Conservation (phyloP, 2,329 filamentous ascomycete genomes). For the Lecanosticta acicola region DNA sequence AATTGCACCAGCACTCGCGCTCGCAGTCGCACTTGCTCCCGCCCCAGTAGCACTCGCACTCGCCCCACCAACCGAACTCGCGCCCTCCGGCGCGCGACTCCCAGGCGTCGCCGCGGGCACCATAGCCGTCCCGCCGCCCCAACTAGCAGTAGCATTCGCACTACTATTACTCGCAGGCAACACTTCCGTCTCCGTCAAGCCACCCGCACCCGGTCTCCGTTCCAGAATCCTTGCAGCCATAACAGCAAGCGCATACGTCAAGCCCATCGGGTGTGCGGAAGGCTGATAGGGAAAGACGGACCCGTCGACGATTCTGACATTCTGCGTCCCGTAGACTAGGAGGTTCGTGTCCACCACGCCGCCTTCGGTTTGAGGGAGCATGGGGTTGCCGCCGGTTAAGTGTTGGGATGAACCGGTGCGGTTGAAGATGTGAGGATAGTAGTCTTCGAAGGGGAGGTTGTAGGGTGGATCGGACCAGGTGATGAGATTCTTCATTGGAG, state of each 20-base stretch:
- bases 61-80: not conserved
- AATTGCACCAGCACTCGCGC: no score
- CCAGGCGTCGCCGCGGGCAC: not conserved
- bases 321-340: constrained; percentile 28
- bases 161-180: not conserved
- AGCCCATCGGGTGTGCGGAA: constrained; percentile 5
- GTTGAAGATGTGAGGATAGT: constrained; percentile 1
- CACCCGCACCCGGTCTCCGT: not conserved
- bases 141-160: not conserved
- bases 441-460: not conserved
- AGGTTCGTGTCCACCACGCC: constrained; percentile 29
- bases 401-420: constrained; percentile 2
- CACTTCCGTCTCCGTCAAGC: not conserved
- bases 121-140: not conserved
- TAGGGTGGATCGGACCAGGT: not conserved
- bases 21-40: not conserved
- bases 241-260: constrained; percentile 14
- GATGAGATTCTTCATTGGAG: not conserved
- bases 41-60: not conserved
- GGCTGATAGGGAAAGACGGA: constrained; percentile 30
- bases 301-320: constrained; percentile 31
- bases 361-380: constrained; percentile 19
- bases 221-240: not conserved
- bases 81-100: no score
- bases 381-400: constrained; percentile 14